These are phyloP conservation scores for Gigaspora rosea DNA, from an alignment of 192 early-diverging fungal species.

Conservation along the genomic window DNA sequence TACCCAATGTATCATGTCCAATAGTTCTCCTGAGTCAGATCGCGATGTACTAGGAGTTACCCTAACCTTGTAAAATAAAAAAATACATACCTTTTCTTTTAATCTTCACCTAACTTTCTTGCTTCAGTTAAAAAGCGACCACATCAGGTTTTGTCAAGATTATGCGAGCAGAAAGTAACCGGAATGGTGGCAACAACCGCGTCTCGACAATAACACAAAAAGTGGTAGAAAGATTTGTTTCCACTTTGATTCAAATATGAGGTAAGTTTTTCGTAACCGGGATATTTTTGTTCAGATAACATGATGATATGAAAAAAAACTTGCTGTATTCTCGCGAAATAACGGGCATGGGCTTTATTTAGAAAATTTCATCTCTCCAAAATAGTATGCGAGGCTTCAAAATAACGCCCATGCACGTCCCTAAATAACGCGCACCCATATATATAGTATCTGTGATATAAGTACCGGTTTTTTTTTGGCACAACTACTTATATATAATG, in stretches of 20 bases:
- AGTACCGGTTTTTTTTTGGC: no score
- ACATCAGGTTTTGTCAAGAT: not conserved
- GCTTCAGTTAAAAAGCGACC: not conserved
- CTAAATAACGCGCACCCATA: no score
- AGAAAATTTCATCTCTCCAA: no score
- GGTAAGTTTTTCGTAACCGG: not conserved
- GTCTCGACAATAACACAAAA: not conserved
- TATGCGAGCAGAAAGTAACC: not conserved
- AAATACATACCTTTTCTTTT: not conserved
- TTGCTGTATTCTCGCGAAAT: not conserved
- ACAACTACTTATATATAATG: no score
- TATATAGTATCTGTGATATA: no score
- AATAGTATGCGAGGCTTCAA: no score
- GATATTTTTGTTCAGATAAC: not conserved
- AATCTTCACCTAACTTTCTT: constrained; percentile 1
- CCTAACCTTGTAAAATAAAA: not conserved
- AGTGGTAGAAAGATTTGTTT: not conserved
- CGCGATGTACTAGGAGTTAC: not conserved
- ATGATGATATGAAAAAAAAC: not conserved
- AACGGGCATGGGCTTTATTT: no score
- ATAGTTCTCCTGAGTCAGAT: not conserved
- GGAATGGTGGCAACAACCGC: not conserved
- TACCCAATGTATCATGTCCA: not conserved
- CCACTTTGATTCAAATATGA: not conserved
- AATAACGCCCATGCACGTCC: no score